phyloP scores from a whole-genome alignment of 305 asterid genomes.

The Fraxinus velutina region DNA sequence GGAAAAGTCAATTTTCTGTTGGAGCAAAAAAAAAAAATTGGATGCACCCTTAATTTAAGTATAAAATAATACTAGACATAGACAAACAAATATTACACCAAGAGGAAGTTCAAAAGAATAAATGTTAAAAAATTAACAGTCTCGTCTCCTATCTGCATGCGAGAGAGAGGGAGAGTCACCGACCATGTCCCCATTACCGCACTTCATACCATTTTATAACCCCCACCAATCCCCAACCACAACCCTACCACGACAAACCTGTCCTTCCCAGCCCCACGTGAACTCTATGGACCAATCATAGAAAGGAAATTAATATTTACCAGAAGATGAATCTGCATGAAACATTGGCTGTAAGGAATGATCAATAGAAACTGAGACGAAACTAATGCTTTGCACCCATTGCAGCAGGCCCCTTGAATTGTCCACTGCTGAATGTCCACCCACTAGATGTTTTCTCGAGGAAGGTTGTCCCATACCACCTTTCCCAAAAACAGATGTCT shows the following conservation, averaged over 20 bases:
- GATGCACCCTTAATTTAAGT: neutral
- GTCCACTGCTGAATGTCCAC: slow-evolving; percentile 67
- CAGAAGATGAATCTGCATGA: slow-evolving; percentile 84
- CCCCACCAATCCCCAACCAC: neutral
- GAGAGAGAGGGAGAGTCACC: neutral
- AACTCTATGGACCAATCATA: neutral
- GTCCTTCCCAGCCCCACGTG: neutral
- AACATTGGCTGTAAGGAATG: slow-evolving; percentile 79
- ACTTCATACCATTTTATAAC: neutral
- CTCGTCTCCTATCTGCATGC: neutral
- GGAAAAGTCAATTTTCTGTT: neutral
- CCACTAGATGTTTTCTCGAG: slow-evolving; percentile 75
- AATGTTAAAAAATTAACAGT: neutral
- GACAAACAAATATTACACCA: neutral
- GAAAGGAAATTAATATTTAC: slow-evolving; percentile 35
- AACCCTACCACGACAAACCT: neutral
- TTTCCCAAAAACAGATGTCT: slow-evolving; percentile 72
- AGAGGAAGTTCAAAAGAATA: neutral
- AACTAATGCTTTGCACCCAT: slow-evolving; percentile 95
- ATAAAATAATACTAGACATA: neutral
- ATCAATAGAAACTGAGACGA: slow-evolving; percentile 80
- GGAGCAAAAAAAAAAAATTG: neutral
- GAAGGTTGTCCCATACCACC: slow-evolving; percentile 79
- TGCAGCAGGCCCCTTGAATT: slow-evolving; percentile 86
- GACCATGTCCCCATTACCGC: neutral